A percentile compares a stretch with the other conserved stretches of the same genome.
Evolutionary conservation across 73 alveolate genomes (phyloP).

Genomic region (Stentor coeruleus): DNA sequence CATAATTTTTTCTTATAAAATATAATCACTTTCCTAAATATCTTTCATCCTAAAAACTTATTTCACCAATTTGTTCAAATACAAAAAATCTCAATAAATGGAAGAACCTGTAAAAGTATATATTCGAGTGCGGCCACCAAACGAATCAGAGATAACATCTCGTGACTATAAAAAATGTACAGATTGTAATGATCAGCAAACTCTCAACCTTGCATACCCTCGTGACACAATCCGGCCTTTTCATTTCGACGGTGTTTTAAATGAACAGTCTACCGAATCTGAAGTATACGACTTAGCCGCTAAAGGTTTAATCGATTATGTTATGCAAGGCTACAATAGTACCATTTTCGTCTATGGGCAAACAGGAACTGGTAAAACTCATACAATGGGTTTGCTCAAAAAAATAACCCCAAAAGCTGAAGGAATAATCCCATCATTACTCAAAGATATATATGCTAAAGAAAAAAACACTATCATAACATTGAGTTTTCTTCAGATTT

Average conservation of each 20-base stretch:
- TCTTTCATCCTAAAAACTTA: too few species aligned
- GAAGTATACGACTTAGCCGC: conserved; percentile 49
- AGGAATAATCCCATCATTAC: conserved; percentile 30
- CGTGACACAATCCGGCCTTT: conserved; percentile 27
- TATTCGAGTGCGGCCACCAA: conserved; percentile 81
- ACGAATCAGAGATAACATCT: conserved; percentile 27
- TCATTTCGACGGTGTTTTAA: conserved; percentile 59
- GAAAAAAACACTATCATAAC: conserved; percentile 25
- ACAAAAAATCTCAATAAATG: too few species aligned
- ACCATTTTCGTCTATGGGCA: conserved; percentile 62
- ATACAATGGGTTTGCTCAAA: conserved; percentile 53
- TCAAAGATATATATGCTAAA: conserved; percentile 26
- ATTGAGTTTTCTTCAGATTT: conserved; percentile 77
- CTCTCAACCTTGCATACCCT: not conserved
- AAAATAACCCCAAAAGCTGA: not conserved
- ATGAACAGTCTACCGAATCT: conserved; percentile 52
- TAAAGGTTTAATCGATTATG: conserved; percentile 38
- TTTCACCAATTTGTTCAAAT: too few species aligned
- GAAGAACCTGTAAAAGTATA: conserved; percentile 77
- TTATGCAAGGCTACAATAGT: conserved; percentile 59
- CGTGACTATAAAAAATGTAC: not conserved
- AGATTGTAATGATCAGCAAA: not conserved
- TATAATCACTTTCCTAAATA: too few species aligned
- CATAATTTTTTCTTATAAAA: too few species aligned
- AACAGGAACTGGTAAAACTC: conserved; percentile 74